Conservation (phyloP, 2,329 filamentous ascomycete genomes). For the Venturia nashicola region DNA sequence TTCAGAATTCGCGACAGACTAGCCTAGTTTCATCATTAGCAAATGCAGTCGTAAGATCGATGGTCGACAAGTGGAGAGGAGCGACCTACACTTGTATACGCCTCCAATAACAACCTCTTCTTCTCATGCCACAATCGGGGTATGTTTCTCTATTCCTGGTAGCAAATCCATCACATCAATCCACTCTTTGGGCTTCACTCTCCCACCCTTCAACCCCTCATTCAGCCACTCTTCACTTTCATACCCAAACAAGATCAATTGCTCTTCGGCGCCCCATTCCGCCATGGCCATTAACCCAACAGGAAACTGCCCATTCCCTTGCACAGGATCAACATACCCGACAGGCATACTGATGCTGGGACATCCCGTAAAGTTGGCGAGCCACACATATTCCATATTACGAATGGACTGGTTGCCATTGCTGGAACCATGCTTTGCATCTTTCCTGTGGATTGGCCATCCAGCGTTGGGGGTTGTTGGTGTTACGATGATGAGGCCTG, state of each 20-base stretch:
- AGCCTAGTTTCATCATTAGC: neutral
- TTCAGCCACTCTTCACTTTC: constrained; percentile 38
- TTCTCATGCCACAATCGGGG: neutral
- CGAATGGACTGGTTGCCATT: constrained; percentile 62
- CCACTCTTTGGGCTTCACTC: constrained; percentile 24
- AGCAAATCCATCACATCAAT: constrained; percentile 25
- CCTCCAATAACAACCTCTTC: neutral
- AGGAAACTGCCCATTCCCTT: constrained; percentile 44
- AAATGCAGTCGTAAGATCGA: neutral
- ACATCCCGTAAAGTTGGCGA: constrained; percentile 71
- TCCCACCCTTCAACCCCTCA: constrained; percentile 23
- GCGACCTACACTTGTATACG: neutral
- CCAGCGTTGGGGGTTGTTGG: constrained; percentile 67
- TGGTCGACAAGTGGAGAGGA: neutral
- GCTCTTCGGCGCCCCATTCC: constrained; percentile 43
- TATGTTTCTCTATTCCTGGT: constrained; percentile 2
- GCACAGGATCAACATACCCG: constrained; percentile 51
- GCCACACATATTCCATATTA: constrained; percentile 76
- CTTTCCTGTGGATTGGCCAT: constrained; percentile 52
- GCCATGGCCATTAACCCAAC: constrained; percentile 42
- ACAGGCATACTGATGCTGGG: constrained; percentile 65
- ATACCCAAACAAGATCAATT: constrained; percentile 38
- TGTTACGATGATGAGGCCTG: constrained; percentile 64
- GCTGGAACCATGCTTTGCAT: constrained; percentile 50
- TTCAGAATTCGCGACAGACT: no score